Conservation (phyloP, 139 green algal genomes). For the Coelastrella sp. region DNA sequence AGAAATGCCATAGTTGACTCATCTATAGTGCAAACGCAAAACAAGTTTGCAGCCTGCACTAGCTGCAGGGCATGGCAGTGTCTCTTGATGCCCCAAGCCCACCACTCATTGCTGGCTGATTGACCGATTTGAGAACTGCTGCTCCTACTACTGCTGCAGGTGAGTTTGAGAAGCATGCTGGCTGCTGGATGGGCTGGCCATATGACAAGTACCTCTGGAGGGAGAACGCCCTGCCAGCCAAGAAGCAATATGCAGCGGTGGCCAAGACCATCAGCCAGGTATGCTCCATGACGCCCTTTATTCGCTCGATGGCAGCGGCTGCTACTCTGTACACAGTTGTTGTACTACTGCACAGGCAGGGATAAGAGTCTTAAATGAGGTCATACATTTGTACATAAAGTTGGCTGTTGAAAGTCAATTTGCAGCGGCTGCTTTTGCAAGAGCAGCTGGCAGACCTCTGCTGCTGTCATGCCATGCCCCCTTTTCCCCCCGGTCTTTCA, state of each 20-base stretch:
- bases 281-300: no score
- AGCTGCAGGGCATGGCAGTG: no score
- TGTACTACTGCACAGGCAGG: no score
- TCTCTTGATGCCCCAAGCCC: not conserved
- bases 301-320: not conserved
- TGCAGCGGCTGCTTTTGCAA: not conserved
- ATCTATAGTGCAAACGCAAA: no score
- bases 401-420: not conserved
- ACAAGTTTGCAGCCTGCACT: no score
- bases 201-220: slow-evolving; percentile 71
- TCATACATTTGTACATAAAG: not conserved
- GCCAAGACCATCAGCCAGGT: slow-evolving; percentile 61
- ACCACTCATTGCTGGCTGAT: not conserved
- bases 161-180: slow-evolving; percentile 57
- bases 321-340: no score
- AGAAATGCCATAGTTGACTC: not conserved
- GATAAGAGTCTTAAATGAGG: no score
- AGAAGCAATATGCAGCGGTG: slow-evolving; percentile 67
- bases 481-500: no score
- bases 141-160: slow-evolving; percentile 10
- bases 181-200: slow-evolving; percentile 79
- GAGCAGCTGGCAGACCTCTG: not conserved
- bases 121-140: not conserved
- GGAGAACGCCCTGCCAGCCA: slow-evolving; percentile 61
- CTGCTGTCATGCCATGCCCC: no score